phyloP scores from a whole-genome alignment of 202 grass and related monocot species.

The Zizania palustris region DNA sequence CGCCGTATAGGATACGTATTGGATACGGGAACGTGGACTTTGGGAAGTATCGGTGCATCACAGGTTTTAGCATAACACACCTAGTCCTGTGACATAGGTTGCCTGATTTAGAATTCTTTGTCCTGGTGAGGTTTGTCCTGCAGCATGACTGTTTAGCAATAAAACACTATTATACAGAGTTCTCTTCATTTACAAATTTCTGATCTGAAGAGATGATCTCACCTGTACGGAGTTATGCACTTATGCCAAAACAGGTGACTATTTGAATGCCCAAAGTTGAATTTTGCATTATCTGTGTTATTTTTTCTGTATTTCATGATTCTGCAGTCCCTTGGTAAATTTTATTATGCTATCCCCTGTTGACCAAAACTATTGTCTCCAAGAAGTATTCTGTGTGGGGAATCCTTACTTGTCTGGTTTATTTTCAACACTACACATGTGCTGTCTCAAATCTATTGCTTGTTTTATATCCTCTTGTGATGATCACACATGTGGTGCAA shows the following conservation, averaged over 20 bases:
- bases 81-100: not conserved
- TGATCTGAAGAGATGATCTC: not conserved
- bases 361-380: not conserved
- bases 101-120: constrained; percentile 7
- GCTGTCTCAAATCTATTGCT: not conserved
- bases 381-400: not conserved
- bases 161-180: not conserved
- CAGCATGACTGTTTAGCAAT: not conserved
- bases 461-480: not conserved
- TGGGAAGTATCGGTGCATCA: too few species aligned
- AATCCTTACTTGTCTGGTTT: not conserved
- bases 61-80: not conserved
- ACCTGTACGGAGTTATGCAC: not conserved
- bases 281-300: not conserved
- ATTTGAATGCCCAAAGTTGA: not conserved
- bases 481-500: not conserved
- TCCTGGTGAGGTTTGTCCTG: not conserved
- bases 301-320: not conserved
- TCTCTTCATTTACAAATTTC: not conserved
- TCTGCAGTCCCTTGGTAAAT: not conserved
- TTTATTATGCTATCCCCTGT: not conserved
- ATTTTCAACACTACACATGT: not conserved
- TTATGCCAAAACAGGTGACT: too few species aligned
- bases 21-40: too few species aligned
- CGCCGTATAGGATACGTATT: too few species aligned